A percentile compares a stretch with the other conserved stretches of the same genome.
Evolutionary conservation across 2,329 filamentous ascomycete species (phyloP).

Genomic region (Colletotrichum noveboracense): DNA sequence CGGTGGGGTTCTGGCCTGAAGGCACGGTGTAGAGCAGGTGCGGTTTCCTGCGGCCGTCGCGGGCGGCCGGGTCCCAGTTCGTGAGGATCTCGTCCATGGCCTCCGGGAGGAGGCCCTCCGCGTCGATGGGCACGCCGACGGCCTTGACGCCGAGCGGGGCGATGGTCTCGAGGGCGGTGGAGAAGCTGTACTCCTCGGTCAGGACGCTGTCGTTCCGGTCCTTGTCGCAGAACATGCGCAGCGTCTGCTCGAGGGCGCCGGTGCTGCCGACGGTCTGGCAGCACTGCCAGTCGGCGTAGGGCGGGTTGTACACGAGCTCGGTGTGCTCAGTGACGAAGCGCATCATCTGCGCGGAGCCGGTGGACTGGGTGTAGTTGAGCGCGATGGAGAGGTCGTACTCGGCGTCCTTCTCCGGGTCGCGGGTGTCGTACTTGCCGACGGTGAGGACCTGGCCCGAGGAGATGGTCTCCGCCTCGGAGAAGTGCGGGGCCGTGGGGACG

Average conservation of each 20-base stretch:
- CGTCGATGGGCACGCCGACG: constrained; percentile 57
- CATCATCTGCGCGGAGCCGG: constrained; percentile 84
- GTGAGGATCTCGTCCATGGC: constrained; percentile 56
- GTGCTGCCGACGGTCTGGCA: constrained; percentile 87
- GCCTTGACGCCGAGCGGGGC: constrained; percentile 57
- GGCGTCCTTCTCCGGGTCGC: constrained; percentile 41
- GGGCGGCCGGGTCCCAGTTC: constrained; percentile 51
- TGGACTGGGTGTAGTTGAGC: constrained; percentile 91
- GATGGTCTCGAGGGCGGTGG: constrained; percentile 68
- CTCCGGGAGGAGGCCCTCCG: constrained; percentile 57
- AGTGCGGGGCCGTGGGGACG: constrained; percentile 72
- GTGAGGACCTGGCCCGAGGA: constrained; percentile 63
- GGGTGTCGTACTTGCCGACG: constrained; percentile 85
- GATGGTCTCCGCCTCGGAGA: constrained; percentile 72
- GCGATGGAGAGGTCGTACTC: constrained; percentile 81
- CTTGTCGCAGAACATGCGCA: constrained; percentile 78
- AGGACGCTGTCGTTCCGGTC: constrained; percentile 78
- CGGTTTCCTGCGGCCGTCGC: constrained; percentile 54
- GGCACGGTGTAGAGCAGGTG: constrained; percentile 66
- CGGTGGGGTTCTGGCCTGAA: constrained; percentile 90
- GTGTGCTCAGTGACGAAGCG: constrained; percentile 95
- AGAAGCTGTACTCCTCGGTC: constrained; percentile 92
- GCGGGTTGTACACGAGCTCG: constrained; percentile 85
- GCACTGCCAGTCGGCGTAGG: constrained; percentile 89
- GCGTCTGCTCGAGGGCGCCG: constrained; percentile 79